Evolutionary conservation across 169 alveolate species (phyloP).

Genomic region (Cryptosporidium bovis): DNA sequence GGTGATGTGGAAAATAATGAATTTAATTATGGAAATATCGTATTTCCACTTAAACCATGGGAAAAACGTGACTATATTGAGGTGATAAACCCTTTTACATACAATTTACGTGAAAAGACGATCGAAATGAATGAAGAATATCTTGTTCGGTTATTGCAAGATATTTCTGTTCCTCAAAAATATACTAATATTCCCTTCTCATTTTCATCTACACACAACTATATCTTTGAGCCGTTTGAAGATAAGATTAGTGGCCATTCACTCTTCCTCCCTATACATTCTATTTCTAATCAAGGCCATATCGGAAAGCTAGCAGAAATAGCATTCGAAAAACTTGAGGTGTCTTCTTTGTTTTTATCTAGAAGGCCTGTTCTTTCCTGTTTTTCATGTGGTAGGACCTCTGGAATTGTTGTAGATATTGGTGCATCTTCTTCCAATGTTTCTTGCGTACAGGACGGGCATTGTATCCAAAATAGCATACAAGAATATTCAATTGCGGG

Average conservation of each 20-base stretch:
- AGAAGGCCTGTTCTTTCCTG: slow-evolving; percentile 65
- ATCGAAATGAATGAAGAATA: slow-evolving; percentile 54
- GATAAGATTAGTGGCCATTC: slow-evolving; percentile 64
- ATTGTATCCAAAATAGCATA: slow-evolving; percentile 47
- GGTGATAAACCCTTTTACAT: slow-evolving; percentile 32
- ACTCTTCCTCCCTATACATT: slow-evolving; percentile 36
- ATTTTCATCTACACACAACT: slow-evolving; percentile 21
- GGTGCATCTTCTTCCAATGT: slow-evolving; percentile 68
- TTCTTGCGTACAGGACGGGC: slow-evolving; percentile 71
- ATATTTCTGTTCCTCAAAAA: slow-evolving; percentile 24
- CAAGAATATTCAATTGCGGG: slow-evolving; percentile 73
- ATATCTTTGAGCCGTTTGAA: slow-evolving; percentile 37
- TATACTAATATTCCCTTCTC: slow-evolving; percentile 20
- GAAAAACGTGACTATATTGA: slow-evolving; percentile 73
- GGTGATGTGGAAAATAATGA: slow-evolving; percentile 23
- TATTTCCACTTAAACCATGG: slow-evolving; percentile 74
- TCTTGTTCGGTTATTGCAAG: slow-evolving; percentile 32
- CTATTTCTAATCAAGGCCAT: slow-evolving; percentile 11
- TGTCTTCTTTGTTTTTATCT: slow-evolving; percentile 36
- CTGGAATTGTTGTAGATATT: slow-evolving; percentile 67
- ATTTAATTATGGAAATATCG: slow-evolving; percentile 16
- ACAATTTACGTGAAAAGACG: slow-evolving; percentile 27
- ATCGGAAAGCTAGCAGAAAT: slow-evolving; percentile 35
- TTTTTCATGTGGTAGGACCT: slow-evolving; percentile 69
- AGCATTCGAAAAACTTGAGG: slow-evolving; percentile 65